phyloP scores from a whole-genome alignment of 192 early-diverging fungal genomes.

The Coemansia sp. region DNA sequence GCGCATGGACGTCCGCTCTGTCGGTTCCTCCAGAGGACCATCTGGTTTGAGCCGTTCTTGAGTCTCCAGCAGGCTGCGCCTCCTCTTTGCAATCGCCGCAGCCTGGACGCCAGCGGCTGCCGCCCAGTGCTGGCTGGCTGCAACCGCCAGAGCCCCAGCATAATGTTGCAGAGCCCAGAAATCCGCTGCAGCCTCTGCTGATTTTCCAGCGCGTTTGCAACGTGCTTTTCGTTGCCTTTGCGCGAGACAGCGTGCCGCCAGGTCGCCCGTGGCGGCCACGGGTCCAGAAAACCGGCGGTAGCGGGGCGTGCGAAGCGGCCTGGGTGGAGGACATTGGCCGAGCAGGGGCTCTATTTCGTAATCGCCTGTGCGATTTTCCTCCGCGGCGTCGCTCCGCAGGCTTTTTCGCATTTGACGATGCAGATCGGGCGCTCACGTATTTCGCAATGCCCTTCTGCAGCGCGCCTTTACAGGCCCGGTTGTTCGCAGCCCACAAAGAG shows the following conservation, averaged over 20 bases:
- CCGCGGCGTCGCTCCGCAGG: background rate
- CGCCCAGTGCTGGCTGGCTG: no score
- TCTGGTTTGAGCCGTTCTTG: no score
- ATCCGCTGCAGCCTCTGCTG: background rate
- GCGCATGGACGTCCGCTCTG: no score
- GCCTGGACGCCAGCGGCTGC: no score
- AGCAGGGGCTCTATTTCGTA: background rate
- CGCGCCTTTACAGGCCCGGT: background rate
- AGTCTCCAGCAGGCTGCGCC: no score
- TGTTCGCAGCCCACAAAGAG: constrained; percentile 4
- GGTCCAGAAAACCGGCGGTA: background rate
- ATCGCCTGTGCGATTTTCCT: background rate
- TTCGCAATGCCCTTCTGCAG: background rate
- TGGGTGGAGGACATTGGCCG: background rate
- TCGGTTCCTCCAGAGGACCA: no score
- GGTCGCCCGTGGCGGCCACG: no score
- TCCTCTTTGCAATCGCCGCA: no score
- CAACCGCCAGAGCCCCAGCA: background rate
- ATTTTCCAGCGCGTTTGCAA: background rate
- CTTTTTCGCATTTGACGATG: constrained; percentile 4
- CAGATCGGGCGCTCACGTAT: constrained; percentile 2
- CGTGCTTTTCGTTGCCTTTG: background rate
- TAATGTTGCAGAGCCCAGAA: background rate
- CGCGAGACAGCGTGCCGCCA: no score
- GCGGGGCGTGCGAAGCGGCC: background rate